Conservation (phyloP, 148 eudicot species). For the Amaranthus hypochondriacus region DNA sequence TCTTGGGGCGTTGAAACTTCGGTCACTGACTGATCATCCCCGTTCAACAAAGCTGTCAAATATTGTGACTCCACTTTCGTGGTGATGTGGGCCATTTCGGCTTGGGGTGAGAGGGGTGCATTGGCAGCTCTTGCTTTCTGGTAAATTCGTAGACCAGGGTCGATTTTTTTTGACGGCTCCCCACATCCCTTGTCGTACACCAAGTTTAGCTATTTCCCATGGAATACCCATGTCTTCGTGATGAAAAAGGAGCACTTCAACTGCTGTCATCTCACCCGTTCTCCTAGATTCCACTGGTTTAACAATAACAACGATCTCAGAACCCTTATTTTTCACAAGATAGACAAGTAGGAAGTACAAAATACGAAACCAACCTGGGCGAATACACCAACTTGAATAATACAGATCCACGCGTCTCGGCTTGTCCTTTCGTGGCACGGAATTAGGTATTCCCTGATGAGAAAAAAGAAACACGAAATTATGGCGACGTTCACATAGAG, state of each 20-base stretch:
- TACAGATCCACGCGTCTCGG: slow-evolving; percentile 89
- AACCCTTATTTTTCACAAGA: neutral
- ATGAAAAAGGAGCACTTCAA: slow-evolving; percentile 89
- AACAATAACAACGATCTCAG: slow-evolving; percentile 4
- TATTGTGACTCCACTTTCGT: slow-evolving; percentile 58
- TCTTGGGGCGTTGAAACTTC: slow-evolving; percentile 31
- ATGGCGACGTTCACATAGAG: neutral
- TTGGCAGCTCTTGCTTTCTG: slow-evolving; percentile 61
- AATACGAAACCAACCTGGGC: slow-evolving; percentile 49
- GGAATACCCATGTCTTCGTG: slow-evolving; percentile 99
- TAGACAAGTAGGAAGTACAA: neutral
- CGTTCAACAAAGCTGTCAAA: slow-evolving; percentile 34
- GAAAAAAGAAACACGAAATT: slow-evolving; percentile 3
- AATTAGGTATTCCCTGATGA: slow-evolving; percentile 70
- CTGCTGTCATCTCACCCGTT: slow-evolving; percentile 56
- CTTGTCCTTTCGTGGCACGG: slow-evolving; percentile 64
- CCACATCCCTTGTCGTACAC: slow-evolving; percentile 97
- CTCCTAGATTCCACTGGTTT: slow-evolving; percentile 59
- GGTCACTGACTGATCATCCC: slow-evolving; percentile 27
- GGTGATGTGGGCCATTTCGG: slow-evolving; percentile 64
- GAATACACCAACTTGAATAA: slow-evolving; percentile 96
- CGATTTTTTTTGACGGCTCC: slow-evolving; percentile 84
- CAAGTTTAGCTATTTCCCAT: slow-evolving; percentile 87
- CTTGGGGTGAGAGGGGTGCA: slow-evolving; percentile 44
- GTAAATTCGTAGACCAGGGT: slow-evolving; percentile 73